These are phyloP conservation scores for Blastobotrys petasosporus DNA, from an alignment of 1,139 yeast species.

Conservation along the genomic window DNA sequence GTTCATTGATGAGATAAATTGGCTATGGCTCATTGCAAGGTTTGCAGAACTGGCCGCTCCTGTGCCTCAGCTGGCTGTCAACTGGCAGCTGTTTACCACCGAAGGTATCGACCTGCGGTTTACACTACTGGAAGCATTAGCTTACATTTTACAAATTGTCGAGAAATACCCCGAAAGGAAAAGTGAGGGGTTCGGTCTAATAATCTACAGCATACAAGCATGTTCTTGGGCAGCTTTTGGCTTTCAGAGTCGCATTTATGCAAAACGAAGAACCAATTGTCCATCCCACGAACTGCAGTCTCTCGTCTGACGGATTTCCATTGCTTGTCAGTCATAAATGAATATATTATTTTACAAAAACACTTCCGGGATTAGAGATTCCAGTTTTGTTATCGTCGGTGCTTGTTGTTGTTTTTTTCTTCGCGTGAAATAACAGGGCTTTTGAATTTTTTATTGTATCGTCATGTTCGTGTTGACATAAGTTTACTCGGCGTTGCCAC, in stretches of 20 bases:
- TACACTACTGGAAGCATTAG: not conserved
- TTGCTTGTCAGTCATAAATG: no score
- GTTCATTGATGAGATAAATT: slow-evolving; percentile 20
- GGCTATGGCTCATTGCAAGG: slow-evolving; percentile 17
- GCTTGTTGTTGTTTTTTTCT: no score
- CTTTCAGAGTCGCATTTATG: no score
- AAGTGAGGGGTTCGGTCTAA: no score
- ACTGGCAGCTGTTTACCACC: slow-evolving; percentile 15
- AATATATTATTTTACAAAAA: not conserved
- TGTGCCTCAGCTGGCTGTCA: slow-evolving; percentile 20
- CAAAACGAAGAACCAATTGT: no score
- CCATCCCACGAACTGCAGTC: no score
- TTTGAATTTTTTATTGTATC: not conserved
- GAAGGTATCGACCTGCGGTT: slow-evolving; percentile 8
- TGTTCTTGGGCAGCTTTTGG: no score
- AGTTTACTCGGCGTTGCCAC: slow-evolving; percentile 68
- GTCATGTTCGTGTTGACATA: slow-evolving; percentile 8
- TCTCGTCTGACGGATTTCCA: no score
- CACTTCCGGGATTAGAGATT: not conserved
- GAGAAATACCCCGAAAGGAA: no score
- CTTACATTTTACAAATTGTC: no score
- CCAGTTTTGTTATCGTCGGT: no score
- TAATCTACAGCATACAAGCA: no score
- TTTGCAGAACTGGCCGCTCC: slow-evolving; percentile 12
- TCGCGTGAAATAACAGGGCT: not conserved